Evolutionary conservation across 2,329 filamentous ascomycete species (phyloP).

Genomic region (Cladosporium halotolerans): DNA sequence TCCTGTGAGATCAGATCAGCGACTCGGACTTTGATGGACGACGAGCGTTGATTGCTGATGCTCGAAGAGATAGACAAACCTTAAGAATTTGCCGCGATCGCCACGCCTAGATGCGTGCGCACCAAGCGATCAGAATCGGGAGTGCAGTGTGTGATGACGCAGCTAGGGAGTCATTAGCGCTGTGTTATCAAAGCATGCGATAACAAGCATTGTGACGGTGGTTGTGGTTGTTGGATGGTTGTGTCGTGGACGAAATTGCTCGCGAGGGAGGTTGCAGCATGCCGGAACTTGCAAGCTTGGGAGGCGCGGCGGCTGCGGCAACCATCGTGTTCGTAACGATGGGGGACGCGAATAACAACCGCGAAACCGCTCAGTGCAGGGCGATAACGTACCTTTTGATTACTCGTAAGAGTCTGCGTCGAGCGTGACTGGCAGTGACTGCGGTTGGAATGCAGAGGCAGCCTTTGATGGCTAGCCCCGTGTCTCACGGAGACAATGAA

Average conservation of each 20-base stretch:
- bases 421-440: neutral
- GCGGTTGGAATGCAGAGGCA: neutral
- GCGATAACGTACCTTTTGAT: neutral
- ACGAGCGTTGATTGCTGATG: slow-evolving; percentile 1
- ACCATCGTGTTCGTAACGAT: neutral
- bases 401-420: neutral
- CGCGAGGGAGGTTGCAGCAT: slow-evolving; percentile 9
- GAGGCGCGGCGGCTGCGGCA: slow-evolving; percentile 10
- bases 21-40: slow-evolving; percentile 1
- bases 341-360: neutral
- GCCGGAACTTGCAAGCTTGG: slow-evolving; percentile 7
- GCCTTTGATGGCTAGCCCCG: slow-evolving; percentile 11
- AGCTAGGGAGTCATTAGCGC: slow-evolving; percentile 6
- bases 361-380: neutral
- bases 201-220: neutral
- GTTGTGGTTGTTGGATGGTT: slow-evolving; percentile 4
- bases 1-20: neutral
- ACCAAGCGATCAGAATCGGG: slow-evolving; percentile 3
- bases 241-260: slow-evolving; percentile 11
- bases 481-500: slow-evolving; percentile 11
- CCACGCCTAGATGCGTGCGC: slow-evolving; percentile 7
- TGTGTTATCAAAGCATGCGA: neutral
- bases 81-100: slow-evolving; percentile 10
- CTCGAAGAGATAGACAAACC: slow-evolving; percentile 6
- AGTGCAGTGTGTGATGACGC: neutral